These are phyloP conservation scores for Syzygium oleosum DNA, from an alignment of 345 rosid genomes.

Conservation along the genomic window DNA sequence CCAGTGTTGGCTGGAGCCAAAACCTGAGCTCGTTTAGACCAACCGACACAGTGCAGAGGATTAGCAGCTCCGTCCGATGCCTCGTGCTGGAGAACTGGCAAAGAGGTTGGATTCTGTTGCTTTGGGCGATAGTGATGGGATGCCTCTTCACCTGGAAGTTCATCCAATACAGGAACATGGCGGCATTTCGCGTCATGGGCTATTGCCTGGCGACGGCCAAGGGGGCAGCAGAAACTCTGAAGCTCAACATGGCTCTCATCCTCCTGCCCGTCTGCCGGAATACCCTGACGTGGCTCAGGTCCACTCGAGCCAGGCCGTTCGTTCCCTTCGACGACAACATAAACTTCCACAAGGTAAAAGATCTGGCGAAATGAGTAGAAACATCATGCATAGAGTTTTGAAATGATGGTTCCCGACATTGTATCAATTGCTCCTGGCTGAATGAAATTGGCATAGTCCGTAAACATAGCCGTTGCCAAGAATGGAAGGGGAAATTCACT, in stretches of 20 bases:
- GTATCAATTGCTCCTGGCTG: background rate
- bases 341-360: slow-evolving; percentile 82
- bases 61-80: slow-evolving; percentile 26
- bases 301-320: slow-evolving; percentile 56
- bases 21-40: slow-evolving; percentile 39
- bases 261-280: slow-evolving; percentile 94
- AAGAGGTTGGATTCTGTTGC: slow-evolving; percentile 59
- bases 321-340: slow-evolving; percentile 85
- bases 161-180: slow-evolving; percentile 55
- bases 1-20: slow-evolving; percentile 66
- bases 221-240: slow-evolving; percentile 97
- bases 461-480: background rate
- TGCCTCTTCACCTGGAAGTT: slow-evolving; percentile 87
- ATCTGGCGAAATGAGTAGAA: background rate
- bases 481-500: background rate
- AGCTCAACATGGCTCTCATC: slow-evolving; percentile 94
- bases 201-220: slow-evolving; percentile 76
- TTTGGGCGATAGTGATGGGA: slow-evolving; percentile 61
- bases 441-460: background rate
- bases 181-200: slow-evolving; percentile 82
- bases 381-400: background rate
- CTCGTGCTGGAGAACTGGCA: slow-evolving; percentile 78
- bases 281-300: slow-evolving; percentile 86
- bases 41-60: slow-evolving; percentile 19
- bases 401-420: background rate